Conservation (phyloP, 169 alveolate species). For the Eimeria sp. region DNA sequence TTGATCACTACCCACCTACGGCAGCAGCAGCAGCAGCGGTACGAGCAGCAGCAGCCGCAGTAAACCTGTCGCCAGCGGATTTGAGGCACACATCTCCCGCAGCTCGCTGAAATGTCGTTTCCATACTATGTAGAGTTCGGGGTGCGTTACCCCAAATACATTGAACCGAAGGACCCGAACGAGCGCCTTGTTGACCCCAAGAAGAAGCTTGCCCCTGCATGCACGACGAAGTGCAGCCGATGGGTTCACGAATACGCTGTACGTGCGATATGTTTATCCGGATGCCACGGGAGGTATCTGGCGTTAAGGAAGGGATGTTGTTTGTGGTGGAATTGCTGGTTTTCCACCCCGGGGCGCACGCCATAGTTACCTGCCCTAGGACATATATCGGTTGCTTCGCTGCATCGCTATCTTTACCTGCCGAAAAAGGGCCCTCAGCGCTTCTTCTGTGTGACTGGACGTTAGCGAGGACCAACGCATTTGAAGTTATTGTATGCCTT, state of each 20-base stretch:
- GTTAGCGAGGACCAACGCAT: not conserved
- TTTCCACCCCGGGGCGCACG: not conserved
- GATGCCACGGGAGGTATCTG: not conserved
- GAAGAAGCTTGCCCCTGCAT: conserved; percentile 87
- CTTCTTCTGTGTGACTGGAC: not conserved
- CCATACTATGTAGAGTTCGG: conserved; percentile 87
- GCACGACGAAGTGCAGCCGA: conserved; percentile 87
- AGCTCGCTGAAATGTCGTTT: conserved; percentile 83
- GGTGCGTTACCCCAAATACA: conserved; percentile 86
- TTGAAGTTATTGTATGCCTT: too few relatives aligned
- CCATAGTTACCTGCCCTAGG: not conserved
- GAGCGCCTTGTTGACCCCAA: conserved; percentile 88
- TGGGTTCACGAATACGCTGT: conserved; percentile 88
- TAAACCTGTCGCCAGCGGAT: not conserved
- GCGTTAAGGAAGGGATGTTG: not conserved
- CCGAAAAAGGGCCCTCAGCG: not conserved
- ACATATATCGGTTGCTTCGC: not conserved
- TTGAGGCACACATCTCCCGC: not conserved
- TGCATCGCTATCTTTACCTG: not conserved
- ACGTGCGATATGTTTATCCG: not conserved
- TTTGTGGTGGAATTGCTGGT: not conserved
- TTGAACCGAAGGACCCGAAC: conserved; percentile 85
- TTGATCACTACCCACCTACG: not conserved
- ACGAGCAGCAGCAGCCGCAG: conserved; percentile 5
- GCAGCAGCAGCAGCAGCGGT: not conserved